Conservation (phyloP, 202 grass and related monocot genomes). For the Setaria italica region DNA sequence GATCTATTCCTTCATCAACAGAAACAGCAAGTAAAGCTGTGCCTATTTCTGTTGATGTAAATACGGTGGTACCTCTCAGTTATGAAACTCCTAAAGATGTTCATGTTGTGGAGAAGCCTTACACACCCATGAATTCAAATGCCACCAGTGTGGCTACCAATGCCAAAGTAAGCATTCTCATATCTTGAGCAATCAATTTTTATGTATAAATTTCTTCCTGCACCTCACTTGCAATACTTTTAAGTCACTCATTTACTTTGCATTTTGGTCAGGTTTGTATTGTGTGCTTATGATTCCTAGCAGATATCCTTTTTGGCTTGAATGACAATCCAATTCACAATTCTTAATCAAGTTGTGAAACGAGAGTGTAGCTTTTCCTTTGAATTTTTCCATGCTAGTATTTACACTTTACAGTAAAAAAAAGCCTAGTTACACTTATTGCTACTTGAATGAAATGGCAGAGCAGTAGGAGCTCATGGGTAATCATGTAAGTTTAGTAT, state of each 20-base stretch:
- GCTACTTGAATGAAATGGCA: conserved; percentile 34
- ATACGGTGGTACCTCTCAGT: conserved; percentile 53
- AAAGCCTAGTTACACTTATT: background rate
- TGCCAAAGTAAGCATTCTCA: conserved; percentile 61
- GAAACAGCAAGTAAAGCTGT: conserved; percentile 54
- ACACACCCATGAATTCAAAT: conserved; percentile 52
- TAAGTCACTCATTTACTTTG: background rate
- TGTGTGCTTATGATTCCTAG: background rate
- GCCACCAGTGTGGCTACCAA: conserved; percentile 43
- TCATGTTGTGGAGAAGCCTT: conserved; percentile 69
- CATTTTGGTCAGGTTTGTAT: background rate
- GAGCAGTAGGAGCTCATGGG: background rate
- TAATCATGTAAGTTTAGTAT: conserved; percentile 6
- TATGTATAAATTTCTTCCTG: background rate
- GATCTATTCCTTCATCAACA: conserved; percentile 46
- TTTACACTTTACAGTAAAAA: background rate
- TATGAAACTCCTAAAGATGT: conserved; percentile 70
- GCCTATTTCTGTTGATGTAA: conserved; percentile 58
- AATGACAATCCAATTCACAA: background rate
- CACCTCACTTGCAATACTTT: background rate
- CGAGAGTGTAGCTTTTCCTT: conserved; percentile 8
- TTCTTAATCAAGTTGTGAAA: conserved; percentile 3
- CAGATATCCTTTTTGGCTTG: background rate
- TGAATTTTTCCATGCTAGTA: conserved; percentile 24
- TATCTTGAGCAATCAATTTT: conserved; percentile 20